phyloP scores from a whole-genome alignment of 176 grass and related monocot genomes.

The Phoenix dactylifera region DNA sequence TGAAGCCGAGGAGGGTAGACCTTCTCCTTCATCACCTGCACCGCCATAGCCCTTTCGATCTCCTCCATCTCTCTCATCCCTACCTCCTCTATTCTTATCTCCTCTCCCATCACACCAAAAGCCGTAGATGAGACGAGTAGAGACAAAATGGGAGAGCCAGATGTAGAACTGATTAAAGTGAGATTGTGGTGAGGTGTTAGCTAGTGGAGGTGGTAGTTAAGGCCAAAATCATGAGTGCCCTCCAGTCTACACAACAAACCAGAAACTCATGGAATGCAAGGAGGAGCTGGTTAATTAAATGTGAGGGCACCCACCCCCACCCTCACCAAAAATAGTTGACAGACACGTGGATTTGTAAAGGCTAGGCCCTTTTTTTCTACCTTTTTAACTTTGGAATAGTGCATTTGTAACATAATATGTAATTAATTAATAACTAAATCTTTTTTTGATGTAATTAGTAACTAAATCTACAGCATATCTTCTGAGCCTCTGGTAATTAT shows the following conservation, averaged over 20 bases:
- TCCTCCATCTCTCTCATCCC: background rate
- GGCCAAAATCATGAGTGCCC: too few species aligned
- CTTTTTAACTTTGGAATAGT: too few species aligned
- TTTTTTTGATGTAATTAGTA: background rate
- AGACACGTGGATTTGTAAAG: conserved; percentile 13
- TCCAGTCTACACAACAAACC: too few species aligned
- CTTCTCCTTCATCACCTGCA: conserved; percentile 13
- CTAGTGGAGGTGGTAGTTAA: too few species aligned
- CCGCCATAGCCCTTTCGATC: too few species aligned
- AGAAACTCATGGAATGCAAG: background rate
- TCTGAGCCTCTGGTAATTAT: too few species aligned
- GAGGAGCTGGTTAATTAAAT: background rate
- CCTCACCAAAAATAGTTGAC: background rate
- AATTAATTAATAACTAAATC: too few species aligned
- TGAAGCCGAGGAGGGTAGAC: conserved; percentile 31
- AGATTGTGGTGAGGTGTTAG: background rate
- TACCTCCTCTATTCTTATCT: background rate
- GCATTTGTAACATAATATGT: too few species aligned
- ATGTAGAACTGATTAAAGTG: background rate
- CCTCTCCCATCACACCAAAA: conserved; percentile 19
- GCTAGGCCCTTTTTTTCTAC: background rate
- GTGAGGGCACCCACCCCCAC: background rate
- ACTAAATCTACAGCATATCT: conserved; percentile 1
- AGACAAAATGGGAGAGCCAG: background rate
- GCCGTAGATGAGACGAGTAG: background rate